Base-by-base conservation (phyloP, 257 asterid genomes). In the Marsdenia floribunda region DNA sequence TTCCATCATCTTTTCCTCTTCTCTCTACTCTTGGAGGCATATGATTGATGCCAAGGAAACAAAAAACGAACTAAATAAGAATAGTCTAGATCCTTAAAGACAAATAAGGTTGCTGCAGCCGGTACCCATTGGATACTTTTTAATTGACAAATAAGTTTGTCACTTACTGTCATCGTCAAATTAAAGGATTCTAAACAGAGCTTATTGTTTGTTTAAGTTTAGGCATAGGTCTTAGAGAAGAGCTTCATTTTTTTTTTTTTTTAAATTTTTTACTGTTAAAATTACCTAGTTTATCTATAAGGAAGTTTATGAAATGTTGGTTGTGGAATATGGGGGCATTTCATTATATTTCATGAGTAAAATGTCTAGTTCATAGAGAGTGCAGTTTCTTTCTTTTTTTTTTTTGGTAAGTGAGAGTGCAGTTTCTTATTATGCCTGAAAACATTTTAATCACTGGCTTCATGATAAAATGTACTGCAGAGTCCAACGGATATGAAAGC, bases 401-500 rank as follows among this genome's bases (percentile, higher is more conserved):
- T n/a, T n/a, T n/a, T n/a, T n/a, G n/a, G n/a, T n/a, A n/a, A n/a
- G n/a, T n/a, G 3, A 38, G 7, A 42, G 38, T 26, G 33, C 22
- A 16, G 13, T 44, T 22, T 68, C 19, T 10, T n/a, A 42, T 12
- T 63, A 63, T 33, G 18, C 13, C 22, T 61, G 46, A 21, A 44
- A 46, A 9, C 33, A 1, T 40, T 40, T 50, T 8, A 2, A 6
- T 40, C n/a, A 44, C 42, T 14, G 15, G 15, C 40, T 46, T 22
- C 29, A 22, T 69, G 73, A 52, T 29, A 35, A 42, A 6, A 10
- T 50, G 22, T 38, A n/a, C 52, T 47, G 78, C 82, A 78, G 82
- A 75, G 59, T 58, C 75, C 71, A 67, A 9, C 59, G 26, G 71
- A 61, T 24, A 15, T 44, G 63, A 78, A 78, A 58, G 57, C 75